Conservation (phyloP, 768 basidiomycete species). For the Termitomyces sp. region DNA sequence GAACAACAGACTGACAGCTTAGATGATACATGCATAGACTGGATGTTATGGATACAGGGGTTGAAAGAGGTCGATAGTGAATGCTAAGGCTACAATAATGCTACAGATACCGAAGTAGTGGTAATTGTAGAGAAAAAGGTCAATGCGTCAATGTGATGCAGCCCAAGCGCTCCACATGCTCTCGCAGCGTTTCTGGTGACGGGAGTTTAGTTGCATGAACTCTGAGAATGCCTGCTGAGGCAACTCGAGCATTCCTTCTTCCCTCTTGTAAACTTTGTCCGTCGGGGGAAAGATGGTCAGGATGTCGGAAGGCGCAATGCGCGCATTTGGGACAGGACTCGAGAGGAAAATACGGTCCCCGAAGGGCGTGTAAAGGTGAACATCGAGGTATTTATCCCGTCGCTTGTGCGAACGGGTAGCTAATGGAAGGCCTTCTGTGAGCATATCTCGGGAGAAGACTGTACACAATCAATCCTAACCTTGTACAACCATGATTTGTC, state of each 20-base stretch:
- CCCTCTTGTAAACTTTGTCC: slow-evolving; percentile 23
- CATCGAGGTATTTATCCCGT: slow-evolving; percentile 58
- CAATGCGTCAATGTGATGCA: background rate
- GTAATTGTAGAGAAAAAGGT: background rate
- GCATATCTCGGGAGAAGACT: slow-evolving; percentile 4
- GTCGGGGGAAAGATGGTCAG: slow-evolving; percentile 50
- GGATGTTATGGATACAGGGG: slow-evolving; percentile 9
- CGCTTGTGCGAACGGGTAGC: slow-evolving; percentile 51
- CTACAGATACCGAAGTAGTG: too few species aligned
- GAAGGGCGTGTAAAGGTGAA: slow-evolving; percentile 59
- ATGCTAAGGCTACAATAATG: slow-evolving; percentile 9
- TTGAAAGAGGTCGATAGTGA: slow-evolving; percentile 1
- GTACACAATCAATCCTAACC: slow-evolving; percentile 30
- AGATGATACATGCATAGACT: background rate
- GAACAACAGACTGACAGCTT: background rate
- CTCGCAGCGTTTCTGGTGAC: slow-evolving; percentile 52
- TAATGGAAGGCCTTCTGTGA: slow-evolving; percentile 15
- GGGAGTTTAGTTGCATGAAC: slow-evolving; percentile 48
- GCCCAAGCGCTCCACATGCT: slow-evolving; percentile 51
- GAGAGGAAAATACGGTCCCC: slow-evolving; percentile 64
- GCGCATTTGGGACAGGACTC: slow-evolving; percentile 52
- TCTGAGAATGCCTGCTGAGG: slow-evolving; percentile 53
- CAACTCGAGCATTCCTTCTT: slow-evolving; percentile 59
- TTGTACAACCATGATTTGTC: slow-evolving; percentile 65
- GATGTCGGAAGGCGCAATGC: slow-evolving; percentile 55